phyloP scores from a whole-genome alignment of 352 stramenopile species.

The Phytopythium sindhum region DNA sequence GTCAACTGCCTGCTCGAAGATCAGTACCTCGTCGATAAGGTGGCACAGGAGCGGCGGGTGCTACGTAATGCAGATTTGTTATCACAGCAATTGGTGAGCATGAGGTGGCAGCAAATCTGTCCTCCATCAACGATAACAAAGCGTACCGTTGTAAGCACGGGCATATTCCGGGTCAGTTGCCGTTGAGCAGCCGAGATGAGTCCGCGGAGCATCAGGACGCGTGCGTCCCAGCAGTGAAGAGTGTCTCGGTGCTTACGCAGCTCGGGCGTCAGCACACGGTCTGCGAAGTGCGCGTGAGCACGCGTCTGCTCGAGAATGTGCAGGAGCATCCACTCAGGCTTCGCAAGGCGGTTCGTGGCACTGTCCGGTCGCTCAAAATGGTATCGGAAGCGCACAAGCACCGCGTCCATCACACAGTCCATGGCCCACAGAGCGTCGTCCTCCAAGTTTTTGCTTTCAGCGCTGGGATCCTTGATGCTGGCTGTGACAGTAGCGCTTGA shows the following conservation, averaged over 20 bases:
- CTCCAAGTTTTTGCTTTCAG: not conserved
- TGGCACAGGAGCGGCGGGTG: conserved; percentile 59
- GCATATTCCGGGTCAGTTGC: conserved; percentile 51
- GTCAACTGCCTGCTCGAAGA: conserved; percentile 68
- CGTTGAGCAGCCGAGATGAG: conserved; percentile 35
- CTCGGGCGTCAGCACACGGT: conserved; percentile 34
- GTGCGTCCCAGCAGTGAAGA: conserved; percentile 55
- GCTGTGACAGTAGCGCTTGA: not conserved
- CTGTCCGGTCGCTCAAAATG: conserved; percentile 71
- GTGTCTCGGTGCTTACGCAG: conserved; percentile 39
- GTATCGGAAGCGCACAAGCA: conserved; percentile 63
- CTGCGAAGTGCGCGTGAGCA: conserved; percentile 42
- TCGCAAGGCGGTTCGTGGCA: conserved; percentile 64
- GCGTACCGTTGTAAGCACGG: conserved; percentile 38
- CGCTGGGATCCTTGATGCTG: not conserved
- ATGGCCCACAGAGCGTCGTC: conserved; percentile 54
- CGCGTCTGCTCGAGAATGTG: conserved; percentile 57
- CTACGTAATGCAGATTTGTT: conserved; percentile 16
- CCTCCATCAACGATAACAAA: not conserved
- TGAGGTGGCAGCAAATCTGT: not conserved
- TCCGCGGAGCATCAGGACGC: conserved; percentile 54
- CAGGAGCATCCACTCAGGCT: conserved; percentile 73
- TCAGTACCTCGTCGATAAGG: conserved; percentile 65
- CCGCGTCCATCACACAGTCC: conserved; percentile 50
- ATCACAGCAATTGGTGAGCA: not conserved